Evolutionary conservation across 768 basidiomycete species (phyloP), one percentile per base, ranked within the genome.

Genomic region (Lactarius hatsudake): DNA sequence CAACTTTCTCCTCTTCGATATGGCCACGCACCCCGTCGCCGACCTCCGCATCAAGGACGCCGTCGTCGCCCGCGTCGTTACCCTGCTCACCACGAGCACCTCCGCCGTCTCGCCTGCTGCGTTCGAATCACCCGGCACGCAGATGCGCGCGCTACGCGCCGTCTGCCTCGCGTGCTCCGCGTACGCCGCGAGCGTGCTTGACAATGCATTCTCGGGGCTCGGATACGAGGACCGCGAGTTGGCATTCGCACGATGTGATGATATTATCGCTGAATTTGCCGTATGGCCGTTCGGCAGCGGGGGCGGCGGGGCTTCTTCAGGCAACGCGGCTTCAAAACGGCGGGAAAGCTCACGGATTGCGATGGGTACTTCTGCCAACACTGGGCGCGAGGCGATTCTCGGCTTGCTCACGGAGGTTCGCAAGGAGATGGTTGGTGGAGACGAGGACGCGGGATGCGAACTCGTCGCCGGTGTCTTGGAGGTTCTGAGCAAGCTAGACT

Each of bases 1-100:
- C 73, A 98, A 98, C 77, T 99, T 99, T 78, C 85, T 99, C 59
- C 83, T 99, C 36, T 99, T 99, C 79, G 96, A 99, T 80, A 99
- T 99, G 96, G 96, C 97, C 20, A 99, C 96, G 0, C 96, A 99
- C 76, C 97, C 96, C 1, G 91, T 98, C 59, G 93, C 96, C 8
- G 96, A 98, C 77, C 84, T 93, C 15, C 89, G 92, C 65, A 89
- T 88, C 10, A 98, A 98, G 75, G 94, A 95, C 74, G 82, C 83
- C 65, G 85, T 98, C 73, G 82, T 98, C 74, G 78, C 81, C 17
- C 90, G 96, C 38, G 83, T 89, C 34, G 84, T 92, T 57, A 77
- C 87, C 17, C 84, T 98, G 28, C 83, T 98, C 73, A 94, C 94
- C 12, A 83, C 90, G 2, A 87, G 88, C 4, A 96, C 95, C 5